These are phyloP conservation scores for Claviceps arundinis DNA, from an alignment of 2,329 filamentous ascomycete genomes.

Conservation along the genomic window DNA sequence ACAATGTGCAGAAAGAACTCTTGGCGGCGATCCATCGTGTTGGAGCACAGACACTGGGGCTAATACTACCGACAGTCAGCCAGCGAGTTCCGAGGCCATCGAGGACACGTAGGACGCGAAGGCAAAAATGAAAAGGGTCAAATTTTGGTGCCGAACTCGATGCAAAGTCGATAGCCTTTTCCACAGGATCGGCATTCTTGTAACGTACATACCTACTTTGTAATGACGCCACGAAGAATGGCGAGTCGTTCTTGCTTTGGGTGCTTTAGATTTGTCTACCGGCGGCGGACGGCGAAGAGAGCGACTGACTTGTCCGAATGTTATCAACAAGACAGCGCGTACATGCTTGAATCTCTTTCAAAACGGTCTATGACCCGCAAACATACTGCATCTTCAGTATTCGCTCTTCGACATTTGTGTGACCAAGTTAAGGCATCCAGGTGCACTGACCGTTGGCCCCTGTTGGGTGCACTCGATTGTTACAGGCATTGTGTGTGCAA, in stretches of 20 bases:
- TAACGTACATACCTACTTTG: background rate
- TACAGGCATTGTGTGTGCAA: conserved; percentile 2
- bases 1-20: conserved; percentile 7
- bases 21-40: background rate
- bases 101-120: background rate
- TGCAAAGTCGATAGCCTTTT: background rate
- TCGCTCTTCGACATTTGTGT: conserved; percentile 1
- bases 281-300: background rate
- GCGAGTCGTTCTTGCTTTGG: background rate
- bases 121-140: too few species aligned
- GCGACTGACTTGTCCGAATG: background rate
- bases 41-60: background rate
- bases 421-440: conserved; percentile 2
- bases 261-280: background rate
- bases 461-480: conserved; percentile 1
- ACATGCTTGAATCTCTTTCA: background rate
- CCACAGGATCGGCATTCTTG: background rate
- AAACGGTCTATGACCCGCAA: background rate
- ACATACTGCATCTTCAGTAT: background rate
- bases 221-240: background rate
- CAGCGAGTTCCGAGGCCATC: background rate
- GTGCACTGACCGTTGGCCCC: conserved; percentile 1
- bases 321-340: background rate
- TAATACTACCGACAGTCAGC: background rate
- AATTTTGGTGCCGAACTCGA: background rate